Evolutionary conservation across 306 rosid genomes (phyloP), one percentile per base, ranked within the genome.

Genomic region (Trifolium dubium): DNA sequence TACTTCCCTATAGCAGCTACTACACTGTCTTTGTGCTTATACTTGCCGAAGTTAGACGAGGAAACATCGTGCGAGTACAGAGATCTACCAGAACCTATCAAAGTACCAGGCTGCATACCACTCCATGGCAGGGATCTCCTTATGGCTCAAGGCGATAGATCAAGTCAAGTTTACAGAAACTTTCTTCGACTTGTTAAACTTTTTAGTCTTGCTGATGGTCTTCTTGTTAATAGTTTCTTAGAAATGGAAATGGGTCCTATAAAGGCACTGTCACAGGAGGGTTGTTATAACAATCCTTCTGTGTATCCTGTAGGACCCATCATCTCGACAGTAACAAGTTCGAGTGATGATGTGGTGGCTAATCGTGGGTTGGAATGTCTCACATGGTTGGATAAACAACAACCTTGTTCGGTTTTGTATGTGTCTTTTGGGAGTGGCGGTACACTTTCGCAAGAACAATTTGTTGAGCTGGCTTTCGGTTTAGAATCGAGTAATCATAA

Each of bases 351-450:
- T 35, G 56, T 23, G 23, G 23, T 1, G 23, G 23, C 12, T 40
- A 40, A 3, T 15, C 2, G 39, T 2, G 71, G 18, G 18, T 12
- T 34, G 15, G 80, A 69, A 35, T 78, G 71, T 39, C 2, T 64
- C 0, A 6, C 10, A 56, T 83, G 86, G 83, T 65, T 83, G 68
- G 78, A 83, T 9, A 63, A 40, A 19, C 81, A 83, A 6, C 28
- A 70, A 23, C 44, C 12, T 5, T 19, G 66, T 41, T 79, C 83
- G 1, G 86, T 83, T 28, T 13, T 83, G 66, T 84, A 15, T 73
- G 77, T 84, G 30, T 74, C 79, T 6, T 83, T 79, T 71, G 84
- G 86, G 39, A 71, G 75, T 19, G 75, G 66, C 13, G 75, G 75
- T 1, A 71, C 76, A n/a, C n/a, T 71, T 31, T 68, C 73, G 32